Percentiles rank a stretch among this genome's conserved stretches.
Evolutionary conservation across 1,139 yeast species (phyloP).

Genomic region (Yamadazyma dushanensis): DNA sequence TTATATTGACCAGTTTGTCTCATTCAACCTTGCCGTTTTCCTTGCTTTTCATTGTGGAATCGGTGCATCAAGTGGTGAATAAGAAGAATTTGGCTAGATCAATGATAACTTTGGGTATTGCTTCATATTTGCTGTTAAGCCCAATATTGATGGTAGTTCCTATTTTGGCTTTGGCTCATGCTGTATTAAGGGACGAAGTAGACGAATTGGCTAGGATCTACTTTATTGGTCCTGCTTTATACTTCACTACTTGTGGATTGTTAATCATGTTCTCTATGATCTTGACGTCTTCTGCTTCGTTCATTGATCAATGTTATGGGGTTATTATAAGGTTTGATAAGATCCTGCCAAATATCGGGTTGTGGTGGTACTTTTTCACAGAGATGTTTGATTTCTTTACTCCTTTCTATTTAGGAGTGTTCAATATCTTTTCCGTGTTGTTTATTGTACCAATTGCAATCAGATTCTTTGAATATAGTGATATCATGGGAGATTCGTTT

Average conservation of each 20-base stretch:
- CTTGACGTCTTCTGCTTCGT: slow-evolving; percentile 41
- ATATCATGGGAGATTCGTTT: slow-evolving; percentile 48
- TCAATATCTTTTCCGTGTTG: slow-evolving; percentile 71
- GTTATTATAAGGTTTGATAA: slow-evolving; percentile 62
- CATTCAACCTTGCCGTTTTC: slow-evolving; percentile 67
- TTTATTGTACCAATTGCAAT: slow-evolving; percentile 75
- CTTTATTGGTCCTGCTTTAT: slow-evolving; percentile 18
- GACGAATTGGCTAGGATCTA: slow-evolving; percentile 17
- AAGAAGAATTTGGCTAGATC: slow-evolving; percentile 43
- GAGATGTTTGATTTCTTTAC: slow-evolving; percentile 92
- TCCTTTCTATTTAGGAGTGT: slow-evolving; percentile 79
- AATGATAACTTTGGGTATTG: slow-evolving; percentile 57
- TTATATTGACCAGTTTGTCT: slow-evolving; percentile 64
- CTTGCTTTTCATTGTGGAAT: slow-evolving; percentile 53
- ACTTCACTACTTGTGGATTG: slow-evolving; percentile 25
- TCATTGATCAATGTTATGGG: slow-evolving; percentile 62
- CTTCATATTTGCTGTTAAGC: slow-evolving; percentile 65
- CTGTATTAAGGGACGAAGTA: slow-evolving; percentile 13
- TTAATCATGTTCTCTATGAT: slow-evolving; percentile 37
- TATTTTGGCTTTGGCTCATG: slow-evolving; percentile 39
- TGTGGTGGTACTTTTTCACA: slow-evolving; percentile 98
- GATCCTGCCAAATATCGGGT: slow-evolving; percentile 80
- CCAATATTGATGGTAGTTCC: slow-evolving; percentile 62
- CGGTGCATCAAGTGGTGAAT: slow-evolving; percentile 49
- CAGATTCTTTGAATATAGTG: slow-evolving; percentile 47